Base-by-base conservation (phyloP, 2,329 filamentous ascomycete species). In the Pseudogymnoascus pannorum region DNA sequence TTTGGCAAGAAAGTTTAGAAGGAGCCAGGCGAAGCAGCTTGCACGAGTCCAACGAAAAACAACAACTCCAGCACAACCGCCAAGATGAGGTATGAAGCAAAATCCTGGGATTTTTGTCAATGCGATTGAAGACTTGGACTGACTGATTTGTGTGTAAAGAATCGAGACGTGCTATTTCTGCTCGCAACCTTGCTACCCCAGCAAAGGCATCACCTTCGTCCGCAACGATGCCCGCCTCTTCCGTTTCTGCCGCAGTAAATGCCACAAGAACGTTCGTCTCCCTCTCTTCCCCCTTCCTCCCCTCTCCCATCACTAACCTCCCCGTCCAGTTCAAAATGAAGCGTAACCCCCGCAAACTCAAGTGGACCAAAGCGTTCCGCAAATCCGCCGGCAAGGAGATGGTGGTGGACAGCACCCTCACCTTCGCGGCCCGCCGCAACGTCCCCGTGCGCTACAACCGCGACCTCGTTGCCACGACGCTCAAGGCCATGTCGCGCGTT, bases 281-380 rank as follows among this genome's bases (percentile, higher is more conserved):
- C 14, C 12, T 38, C n/a, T 9, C 62, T 60, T 20, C 40, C 26
- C 58, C 33, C 36, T n/a, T 7, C 29, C 16, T 3, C 18, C 14
- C 18, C 12, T 7, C 6, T 38, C 31, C n/a, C 18, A 2, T n/a
- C 0, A 29, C 26, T 57, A 61, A 54, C 33, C 4, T 18, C 24
- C 26, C 9, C 11, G 1, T 5, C 58, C 67, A 86, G 81, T 96
- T 95, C 85, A 94, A 95, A 79, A 96, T 96, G 91, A 96, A 96
- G 88, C 87, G 94, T 68, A 97, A 97, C 78, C 92, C 93, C 35
- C 87, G 93, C 74, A 96, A 97, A 77, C 85, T 97, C 69, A 94
- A 92, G 77, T 97, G 93, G 94, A 97, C 93, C 65, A 96, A 97
- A 81, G 87, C 91, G 59, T 93, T 92, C 83, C 88, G 92, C 72